Evolutionary conservation across 805 yeast genomes (phyloP).

Genomic region (Pichia insulana): DNA sequence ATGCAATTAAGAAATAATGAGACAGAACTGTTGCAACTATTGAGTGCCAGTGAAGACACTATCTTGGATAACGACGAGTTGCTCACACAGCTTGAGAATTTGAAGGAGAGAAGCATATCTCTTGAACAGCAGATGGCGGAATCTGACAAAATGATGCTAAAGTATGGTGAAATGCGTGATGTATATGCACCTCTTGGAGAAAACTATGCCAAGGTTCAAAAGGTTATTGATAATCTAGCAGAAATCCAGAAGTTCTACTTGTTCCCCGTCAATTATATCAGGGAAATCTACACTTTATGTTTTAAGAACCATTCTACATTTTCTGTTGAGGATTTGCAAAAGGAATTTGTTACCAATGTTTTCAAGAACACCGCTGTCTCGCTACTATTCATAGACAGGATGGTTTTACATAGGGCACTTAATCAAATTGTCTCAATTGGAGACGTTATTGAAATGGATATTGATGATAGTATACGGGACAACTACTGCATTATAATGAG

Average conservation of each 20-base stretch:
- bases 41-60: conserved; percentile 50
- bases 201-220: conserved; percentile 43
- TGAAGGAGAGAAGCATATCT: conserved; percentile 54
- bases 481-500: conserved; percentile 42
- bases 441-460: conserved; percentile 2
- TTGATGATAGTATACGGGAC: conserved; percentile 22
- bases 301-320: conserved; percentile 4
- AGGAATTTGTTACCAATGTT: conserved; percentile 36
- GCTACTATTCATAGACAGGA: conserved; percentile 35
- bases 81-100: conserved; percentile 47
- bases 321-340: conserved; percentile 28
- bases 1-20: conserved; percentile 50
- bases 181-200: conserved; percentile 47
- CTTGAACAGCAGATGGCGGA: conserved; percentile 46
- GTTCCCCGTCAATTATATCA: conserved; percentile 25
- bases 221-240: conserved; percentile 35
- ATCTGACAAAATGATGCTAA: conserved; percentile 44
- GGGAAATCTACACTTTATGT: neutral
- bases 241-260: conserved; percentile 46
- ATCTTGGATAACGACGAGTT: conserved; percentile 62
- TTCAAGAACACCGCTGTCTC: conserved; percentile 40
- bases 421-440: neutral
- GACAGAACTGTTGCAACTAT: conserved; percentile 42
- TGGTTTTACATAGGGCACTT: conserved; percentile 33
- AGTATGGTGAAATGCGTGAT: conserved; percentile 40